Base-by-base conservation (phyloP, 2,329 filamentous ascomycete genomes). In the Verticillium klebahnii region DNA sequence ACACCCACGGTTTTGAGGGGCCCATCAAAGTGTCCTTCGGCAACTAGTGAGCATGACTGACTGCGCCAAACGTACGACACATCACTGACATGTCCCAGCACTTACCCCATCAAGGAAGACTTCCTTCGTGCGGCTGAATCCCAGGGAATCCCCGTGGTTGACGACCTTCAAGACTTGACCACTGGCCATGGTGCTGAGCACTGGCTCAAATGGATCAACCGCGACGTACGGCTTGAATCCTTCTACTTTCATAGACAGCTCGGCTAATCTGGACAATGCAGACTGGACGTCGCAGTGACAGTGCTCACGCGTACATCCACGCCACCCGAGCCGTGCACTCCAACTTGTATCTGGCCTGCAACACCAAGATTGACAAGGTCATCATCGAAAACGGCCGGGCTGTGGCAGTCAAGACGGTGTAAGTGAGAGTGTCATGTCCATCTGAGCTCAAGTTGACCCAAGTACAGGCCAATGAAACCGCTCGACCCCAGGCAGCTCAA, bases 151-250 rank as follows among this genome's bases (percentile, higher is more conserved):
- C 90, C 77, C 0, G 80, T 85, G 14, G 91, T 90, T 14, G 90
- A 93, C 70, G 90, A 93, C 71, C 80, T 92, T 3, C 87, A 93
- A 72, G 90, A 93, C 69, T 77, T 93, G 59, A 78, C 77, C 32
- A 90, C 88, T 1, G 88, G 77, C 15, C 85, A 88, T 63, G 90
- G 90, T 65, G 90, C 89, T 56, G 89, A 93, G 75, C 90, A 93
- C 66, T 93, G 90, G 90, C 78, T 93, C 61, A 93, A 93, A 75
- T 93, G 90, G 90, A 93, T 93, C 75, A 93, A 93, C 70, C 83
- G 85, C 63, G 85, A 85, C 67, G 79, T 80, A 68, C 69, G 78
- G 45, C 29, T 19, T 23, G 15, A 14, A n/a, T 17, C 37, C 19
- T 56, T n/a, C 37, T 25, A 34, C 2, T 15, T 4, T 17, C 6